Evolutionary conservation across 305 asterid species (phyloP).

Genomic region (Plantago lanceolata): DNA sequence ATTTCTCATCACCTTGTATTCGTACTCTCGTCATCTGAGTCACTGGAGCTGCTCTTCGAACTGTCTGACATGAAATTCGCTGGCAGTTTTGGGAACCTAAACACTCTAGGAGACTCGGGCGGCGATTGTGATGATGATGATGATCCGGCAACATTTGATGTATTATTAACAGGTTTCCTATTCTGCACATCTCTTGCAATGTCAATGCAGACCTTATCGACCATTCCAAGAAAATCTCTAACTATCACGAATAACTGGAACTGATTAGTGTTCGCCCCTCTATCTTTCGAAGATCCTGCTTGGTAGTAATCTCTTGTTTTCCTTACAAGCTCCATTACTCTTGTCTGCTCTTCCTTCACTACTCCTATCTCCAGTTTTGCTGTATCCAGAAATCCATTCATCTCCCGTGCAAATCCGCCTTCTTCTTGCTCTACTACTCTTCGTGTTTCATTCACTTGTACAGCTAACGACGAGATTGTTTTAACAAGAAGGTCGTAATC

Average conservation of each 20-base stretch:
- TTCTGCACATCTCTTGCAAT: constrained; percentile 69
- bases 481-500: constrained; percentile 53
- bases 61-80: constrained; percentile 68
- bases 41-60: constrained; percentile 47
- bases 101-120: constrained; percentile 55
- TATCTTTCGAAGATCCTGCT: constrained; percentile 62
- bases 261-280: constrained; percentile 31
- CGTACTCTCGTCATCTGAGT: constrained; percentile 30
- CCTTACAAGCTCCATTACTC: constrained; percentile 65
- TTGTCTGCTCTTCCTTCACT: constrained; percentile 49
- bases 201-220: constrained; percentile 80
- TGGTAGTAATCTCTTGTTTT: constrained; percentile 80
- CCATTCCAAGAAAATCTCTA: constrained; percentile 77
- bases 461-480: constrained; percentile 37
- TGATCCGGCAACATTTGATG: constrained; percentile 31
- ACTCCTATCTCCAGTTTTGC: constrained; percentile 55
- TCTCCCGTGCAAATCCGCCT: constrained; percentile 46
- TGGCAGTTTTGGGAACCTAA: constrained; percentile 79
- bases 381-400: constrained; percentile 54
- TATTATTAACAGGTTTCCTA: constrained; percentile 32
- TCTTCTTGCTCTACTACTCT: constrained; percentile 24
- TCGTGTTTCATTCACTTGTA: constrained; percentile 39
- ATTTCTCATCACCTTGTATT: constrained; percentile 20
- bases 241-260: constrained; percentile 67
- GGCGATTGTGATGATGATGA: constrained; percentile 29